Percentiles rank a stretch among this genome's conserved stretches.
phyloP scores from a whole-genome alignment of 257 asterid genomes.

The Ophiorrhiza pumila region DNA sequence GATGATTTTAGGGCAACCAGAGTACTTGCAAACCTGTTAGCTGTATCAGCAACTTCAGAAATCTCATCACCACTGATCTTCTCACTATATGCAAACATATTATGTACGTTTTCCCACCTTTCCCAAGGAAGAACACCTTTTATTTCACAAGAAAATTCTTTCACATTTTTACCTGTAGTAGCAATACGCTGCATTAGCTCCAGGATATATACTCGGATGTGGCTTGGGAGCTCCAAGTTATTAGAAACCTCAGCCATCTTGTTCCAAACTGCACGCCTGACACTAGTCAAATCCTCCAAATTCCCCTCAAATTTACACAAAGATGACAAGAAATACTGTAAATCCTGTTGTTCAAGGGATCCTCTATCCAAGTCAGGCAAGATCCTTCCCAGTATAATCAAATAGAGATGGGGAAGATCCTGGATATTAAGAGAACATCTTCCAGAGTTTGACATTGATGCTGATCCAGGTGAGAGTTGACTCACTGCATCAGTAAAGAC shows the following conservation, averaged over 20 bases:
- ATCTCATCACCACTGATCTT: constrained; percentile 31
- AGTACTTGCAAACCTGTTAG: constrained; percentile 55
- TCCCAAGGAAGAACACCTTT: constrained; percentile 75
- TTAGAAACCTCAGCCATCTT: constrained; percentile 65
- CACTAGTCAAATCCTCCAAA: constrained; percentile 51
- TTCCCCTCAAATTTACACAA: constrained; percentile 76
- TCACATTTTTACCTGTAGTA: constrained; percentile 43
- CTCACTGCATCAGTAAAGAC: constrained; percentile 41
- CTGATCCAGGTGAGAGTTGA: constrained; percentile 41
- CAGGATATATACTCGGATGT: constrained; percentile 62
- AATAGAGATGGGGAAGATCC: constrained; percentile 66
- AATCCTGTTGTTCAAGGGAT: constrained; percentile 36
- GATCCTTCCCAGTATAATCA: constrained; percentile 52
- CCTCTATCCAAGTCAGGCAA: constrained; percentile 58
- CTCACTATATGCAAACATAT: constrained; percentile 26
- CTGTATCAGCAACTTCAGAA: constrained; percentile 32
- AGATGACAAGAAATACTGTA: constrained; percentile 59
- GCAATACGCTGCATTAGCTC: constrained; percentile 87
- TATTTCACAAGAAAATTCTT: constrained; percentile 35
- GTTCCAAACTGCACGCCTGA: constrained; percentile 73
- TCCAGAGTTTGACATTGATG: constrained; percentile 14
- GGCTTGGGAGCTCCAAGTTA: constrained; percentile 64
- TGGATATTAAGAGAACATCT: constrained; percentile 36
- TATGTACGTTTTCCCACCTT: constrained; percentile 65
- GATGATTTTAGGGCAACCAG: constrained; percentile 89